These are phyloP conservation scores for Arthrobotrys musiformis DNA, from an alignment of 2,329 filamentous ascomycete species.

Conservation along the genomic window DNA sequence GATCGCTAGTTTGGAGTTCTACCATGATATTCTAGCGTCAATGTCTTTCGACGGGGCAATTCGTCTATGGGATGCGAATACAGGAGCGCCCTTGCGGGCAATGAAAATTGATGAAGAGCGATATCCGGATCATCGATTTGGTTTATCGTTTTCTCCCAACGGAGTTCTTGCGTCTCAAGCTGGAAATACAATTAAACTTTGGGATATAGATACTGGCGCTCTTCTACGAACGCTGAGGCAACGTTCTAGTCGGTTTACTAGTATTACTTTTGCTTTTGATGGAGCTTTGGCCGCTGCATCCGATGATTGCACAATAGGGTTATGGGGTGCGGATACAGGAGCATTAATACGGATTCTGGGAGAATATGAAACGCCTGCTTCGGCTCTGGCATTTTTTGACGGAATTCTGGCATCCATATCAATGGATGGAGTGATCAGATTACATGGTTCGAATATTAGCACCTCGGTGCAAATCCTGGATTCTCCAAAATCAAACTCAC, in stretches of 20 bases:
- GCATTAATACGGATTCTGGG: background rate
- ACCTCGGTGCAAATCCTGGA: background rate
- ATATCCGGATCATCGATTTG: too few species aligned
- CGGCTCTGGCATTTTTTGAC: background rate
- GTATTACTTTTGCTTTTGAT: background rate
- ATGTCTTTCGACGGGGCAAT: constrained; percentile 97
- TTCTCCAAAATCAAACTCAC: too few species aligned
- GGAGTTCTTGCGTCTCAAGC: background rate
- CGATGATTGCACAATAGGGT: background rate
- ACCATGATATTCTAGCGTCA: constrained; percentile 85
- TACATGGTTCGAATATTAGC: background rate
- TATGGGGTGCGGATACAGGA: background rate
- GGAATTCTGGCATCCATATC: background rate
- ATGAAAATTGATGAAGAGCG: too few species aligned
- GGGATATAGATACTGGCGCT: background rate
- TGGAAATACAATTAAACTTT: background rate
- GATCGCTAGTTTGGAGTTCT: constrained; percentile 90
- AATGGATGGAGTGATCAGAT: background rate
- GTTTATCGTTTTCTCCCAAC: background rate
- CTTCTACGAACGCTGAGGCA: background rate
- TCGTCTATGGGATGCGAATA: constrained; percentile 74
- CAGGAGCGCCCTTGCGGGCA: background rate
- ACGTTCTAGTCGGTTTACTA: background rate
- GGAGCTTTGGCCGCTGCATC: background rate
- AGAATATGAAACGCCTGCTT: background rate